A percentile compares a stretch with the other conserved stretches of the same genome.
Evolutionary conservation across 805 yeast species (phyloP).

Genomic region (Monosporozyma siamensis): DNA sequence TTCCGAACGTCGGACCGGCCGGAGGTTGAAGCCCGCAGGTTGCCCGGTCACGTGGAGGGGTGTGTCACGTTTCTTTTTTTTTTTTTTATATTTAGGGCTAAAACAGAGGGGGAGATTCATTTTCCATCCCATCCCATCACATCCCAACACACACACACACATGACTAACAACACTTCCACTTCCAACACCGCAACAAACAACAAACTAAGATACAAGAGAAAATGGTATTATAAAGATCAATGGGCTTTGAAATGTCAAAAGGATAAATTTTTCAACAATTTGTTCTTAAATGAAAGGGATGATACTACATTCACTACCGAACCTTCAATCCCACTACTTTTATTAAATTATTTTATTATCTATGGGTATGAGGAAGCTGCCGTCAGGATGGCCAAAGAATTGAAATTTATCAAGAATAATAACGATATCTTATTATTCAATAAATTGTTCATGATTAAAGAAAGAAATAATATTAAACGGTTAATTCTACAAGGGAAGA

Average conservation of each 20-base stretch:
- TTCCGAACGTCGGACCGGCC: no score
- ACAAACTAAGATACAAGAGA: neutral
- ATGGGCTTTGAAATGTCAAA: neutral
- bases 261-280: neutral
- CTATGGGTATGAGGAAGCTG: slow-evolving; percentile 70
- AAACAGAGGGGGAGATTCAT: no score
- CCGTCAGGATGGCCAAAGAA: slow-evolving; percentile 52
- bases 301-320: neutral
- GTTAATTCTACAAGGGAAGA: slow-evolving; percentile 20
- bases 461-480: slow-evolving; percentile 20
- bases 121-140: no score
- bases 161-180: no score
- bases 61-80: no score
- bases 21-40: no score
- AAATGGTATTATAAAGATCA: slow-evolving; percentile 1
- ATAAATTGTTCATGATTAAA: slow-evolving; percentile 19
- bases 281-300: no score
- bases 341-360: slow-evolving; percentile 66
- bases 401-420: slow-evolving; percentile 28
- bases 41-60: no score
- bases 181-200: neutral
- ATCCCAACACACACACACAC: no score
- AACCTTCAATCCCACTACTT: slow-evolving; percentile 19
- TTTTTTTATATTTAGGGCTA: no score
- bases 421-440: slow-evolving; percentile 26